Conservation (phyloP, 371 early-diverging fungal genomes). For the Syncephalis fuscata region DNA sequence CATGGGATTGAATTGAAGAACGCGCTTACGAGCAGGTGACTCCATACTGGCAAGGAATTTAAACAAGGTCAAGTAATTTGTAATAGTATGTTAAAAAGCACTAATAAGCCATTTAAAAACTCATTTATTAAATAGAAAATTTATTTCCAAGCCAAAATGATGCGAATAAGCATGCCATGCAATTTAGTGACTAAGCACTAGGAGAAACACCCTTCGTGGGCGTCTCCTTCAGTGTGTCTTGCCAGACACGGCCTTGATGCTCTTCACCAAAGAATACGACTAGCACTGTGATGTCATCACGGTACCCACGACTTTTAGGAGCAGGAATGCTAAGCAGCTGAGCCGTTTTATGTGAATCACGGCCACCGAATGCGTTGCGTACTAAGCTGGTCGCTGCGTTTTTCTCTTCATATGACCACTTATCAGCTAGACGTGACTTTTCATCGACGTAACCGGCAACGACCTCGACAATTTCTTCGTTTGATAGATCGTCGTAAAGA, state of each 20-base stretch:
- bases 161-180: no score
- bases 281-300: constrained; percentile 90
- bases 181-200: no score
- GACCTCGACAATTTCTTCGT: constrained; percentile 45
- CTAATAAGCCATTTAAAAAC: no score
- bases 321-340: constrained; percentile 16
- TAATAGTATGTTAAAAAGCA: no score
- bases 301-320: constrained; percentile 41
- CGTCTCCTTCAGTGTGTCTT: no score
- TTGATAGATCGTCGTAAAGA: constrained; percentile 71
- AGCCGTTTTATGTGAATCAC: constrained; percentile 13
- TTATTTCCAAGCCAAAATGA: no score
- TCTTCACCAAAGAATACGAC: constrained; percentile 47
- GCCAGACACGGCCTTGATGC: no score
- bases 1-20: constrained; percentile 86
- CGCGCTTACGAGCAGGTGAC: constrained; percentile 17
- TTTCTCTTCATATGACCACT: constrained; percentile 22
- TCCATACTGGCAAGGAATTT: no score
- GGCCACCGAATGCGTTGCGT: constrained; percentile 53
- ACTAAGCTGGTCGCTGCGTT: constrained; percentile 82
- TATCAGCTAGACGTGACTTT: constrained; percentile 8
- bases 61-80: no score
- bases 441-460: constrained; percentile 30
- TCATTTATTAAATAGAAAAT: no score
- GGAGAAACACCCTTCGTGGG: no score